Percentiles rank a stretch among this genome's conserved stretches.
Evolutionary conservation across 768 basidiomycete genomes (phyloP).

Genomic region (Boletus vinaceobasis): DNA sequence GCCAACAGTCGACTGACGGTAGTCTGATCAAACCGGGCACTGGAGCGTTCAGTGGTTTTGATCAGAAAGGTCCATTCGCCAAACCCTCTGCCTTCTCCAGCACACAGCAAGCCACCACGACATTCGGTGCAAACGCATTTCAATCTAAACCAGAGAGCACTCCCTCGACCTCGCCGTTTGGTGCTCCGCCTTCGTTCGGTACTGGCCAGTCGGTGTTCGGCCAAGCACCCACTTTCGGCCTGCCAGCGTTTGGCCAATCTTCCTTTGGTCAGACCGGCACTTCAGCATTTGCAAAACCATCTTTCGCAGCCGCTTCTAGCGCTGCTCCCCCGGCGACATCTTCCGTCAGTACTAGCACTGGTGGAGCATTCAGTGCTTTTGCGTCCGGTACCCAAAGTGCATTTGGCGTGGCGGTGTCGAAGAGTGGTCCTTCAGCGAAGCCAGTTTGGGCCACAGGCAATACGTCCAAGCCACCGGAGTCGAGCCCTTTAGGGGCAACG

Average conservation of each 20-base stretch:
- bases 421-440: slow-evolving; percentile 15
- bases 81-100: slow-evolving; percentile 21
- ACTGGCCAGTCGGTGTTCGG: slow-evolving; percentile 34
- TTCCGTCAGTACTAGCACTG: slow-evolving; percentile 8
- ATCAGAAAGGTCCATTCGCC: slow-evolving; percentile 27
- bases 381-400: slow-evolving; percentile 26
- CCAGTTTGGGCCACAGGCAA: slow-evolving; percentile 21
- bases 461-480: slow-evolving; percentile 9
- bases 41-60: slow-evolving; percentile 26
- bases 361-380: slow-evolving; percentile 39
- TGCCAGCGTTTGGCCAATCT: slow-evolving; percentile 39
- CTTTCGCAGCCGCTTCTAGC: slow-evolving; percentile 11
- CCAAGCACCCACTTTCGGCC: slow-evolving; percentile 34
- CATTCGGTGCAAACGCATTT: slow-evolving; percentile 17
- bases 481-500: neutral
- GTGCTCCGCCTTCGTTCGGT: slow-evolving; percentile 33
- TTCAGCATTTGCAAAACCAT: slow-evolving; percentile 23
- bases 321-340: slow-evolving; percentile 10
- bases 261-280: slow-evolving; percentile 21
- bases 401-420: slow-evolving; percentile 26
- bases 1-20: slow-evolving; percentile 14
- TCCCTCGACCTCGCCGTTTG: slow-evolving; percentile 23
- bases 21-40: slow-evolving; percentile 32
- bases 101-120: slow-evolving; percentile 7
- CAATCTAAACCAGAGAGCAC: slow-evolving; percentile 12